These are phyloP conservation scores for Didymellaceae sp. DNA, from an alignment of 2,329 filamentous ascomycete genomes.

Conservation along the genomic window DNA sequence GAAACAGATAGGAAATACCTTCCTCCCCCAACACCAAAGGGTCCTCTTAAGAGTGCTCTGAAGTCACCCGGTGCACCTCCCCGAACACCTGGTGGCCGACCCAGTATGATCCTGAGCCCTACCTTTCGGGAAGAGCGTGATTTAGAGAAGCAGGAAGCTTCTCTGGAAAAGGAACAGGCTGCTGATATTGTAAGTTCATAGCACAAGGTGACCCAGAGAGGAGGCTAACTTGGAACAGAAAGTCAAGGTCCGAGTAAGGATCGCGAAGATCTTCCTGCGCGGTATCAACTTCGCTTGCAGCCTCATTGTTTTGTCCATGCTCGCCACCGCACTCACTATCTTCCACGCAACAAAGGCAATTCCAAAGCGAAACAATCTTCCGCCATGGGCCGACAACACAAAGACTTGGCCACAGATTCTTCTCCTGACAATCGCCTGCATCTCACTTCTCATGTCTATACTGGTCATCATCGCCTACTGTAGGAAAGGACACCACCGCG, in stretches of 20 bases:
- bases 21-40: constrained; percentile 69
- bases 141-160: constrained; percentile 81
- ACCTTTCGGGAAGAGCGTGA: constrained; percentile 89
- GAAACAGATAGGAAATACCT: constrained; percentile 56
- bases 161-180: constrained; percentile 85
- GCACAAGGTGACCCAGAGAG: not conserved
- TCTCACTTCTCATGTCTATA: constrained; percentile 82
- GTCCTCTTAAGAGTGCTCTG: constrained; percentile 85
- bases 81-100: constrained; percentile 55
- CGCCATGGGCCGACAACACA: constrained; percentile 82
- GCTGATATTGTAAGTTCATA: constrained; percentile 78
- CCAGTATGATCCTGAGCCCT: constrained; percentile 83
- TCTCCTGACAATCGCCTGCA: constrained; percentile 76
- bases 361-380: constrained; percentile 77
- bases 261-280: constrained; percentile 94
- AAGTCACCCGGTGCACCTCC: constrained; percentile 84
- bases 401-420: constrained; percentile 89
- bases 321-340: constrained; percentile 85
- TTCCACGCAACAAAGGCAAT: constrained; percentile 86
- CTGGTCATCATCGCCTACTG: constrained; percentile 85
- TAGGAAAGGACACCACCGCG: constrained; percentile 83
- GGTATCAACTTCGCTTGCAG: constrained; percentile 97
- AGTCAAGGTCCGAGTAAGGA: constrained; percentile 87
- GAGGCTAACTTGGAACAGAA: constrained; percentile 66
- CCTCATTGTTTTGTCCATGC: constrained; percentile 89